Conservation (phyloP, 2,329 filamentous ascomycete species). For the Botryotinia calthae region DNA sequence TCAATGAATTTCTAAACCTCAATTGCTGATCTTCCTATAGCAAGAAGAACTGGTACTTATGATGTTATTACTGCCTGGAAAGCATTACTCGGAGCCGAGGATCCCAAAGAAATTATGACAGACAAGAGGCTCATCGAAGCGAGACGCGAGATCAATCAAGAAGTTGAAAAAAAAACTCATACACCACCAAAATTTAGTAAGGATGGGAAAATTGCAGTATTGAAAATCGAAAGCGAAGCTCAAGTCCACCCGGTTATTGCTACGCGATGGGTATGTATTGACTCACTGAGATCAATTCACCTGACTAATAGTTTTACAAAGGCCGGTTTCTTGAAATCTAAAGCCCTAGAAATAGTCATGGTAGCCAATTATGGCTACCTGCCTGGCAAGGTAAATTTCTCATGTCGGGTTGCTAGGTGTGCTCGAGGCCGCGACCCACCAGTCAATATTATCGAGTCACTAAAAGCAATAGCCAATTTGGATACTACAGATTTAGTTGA, state of each 20-base stretch:
- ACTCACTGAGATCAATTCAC: too few species aligned
- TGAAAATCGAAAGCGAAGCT: constrained; percentile 57
- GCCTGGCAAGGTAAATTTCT: constrained; percentile 63
- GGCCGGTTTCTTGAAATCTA: constrained; percentile 56
- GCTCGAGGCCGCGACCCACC: constrained; percentile 53
- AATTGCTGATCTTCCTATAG: constrained; percentile 21
- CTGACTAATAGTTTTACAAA: constrained; percentile 11
- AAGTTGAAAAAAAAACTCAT: constrained; percentile 60
- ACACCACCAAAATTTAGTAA: constrained; percentile 61
- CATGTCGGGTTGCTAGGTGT: constrained; percentile 58
- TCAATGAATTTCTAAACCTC: background rate
- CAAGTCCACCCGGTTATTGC: constrained; percentile 68
- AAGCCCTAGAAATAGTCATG: constrained; percentile 60
- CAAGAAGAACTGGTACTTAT: constrained; percentile 59
- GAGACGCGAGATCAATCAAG: constrained; percentile 56
- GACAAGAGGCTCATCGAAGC: constrained; percentile 52
- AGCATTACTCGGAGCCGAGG: constrained; percentile 50
- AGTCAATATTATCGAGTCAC: constrained; percentile 60
- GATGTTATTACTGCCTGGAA: constrained; percentile 61
- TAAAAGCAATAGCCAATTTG: constrained; percentile 51
- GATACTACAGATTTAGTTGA: constrained; percentile 43
- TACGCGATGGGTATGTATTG: constrained; percentile 52
- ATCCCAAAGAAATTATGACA: constrained; percentile 51
- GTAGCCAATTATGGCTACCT: constrained; percentile 67
- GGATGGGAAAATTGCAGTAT: constrained; percentile 60